Percentiles rank a stretch among this genome's conserved stretches.
These are phyloP conservation scores for Naganishia antarctica DNA, from an alignment of 768 basidiomycete species.

Conservation along the genomic window DNA sequence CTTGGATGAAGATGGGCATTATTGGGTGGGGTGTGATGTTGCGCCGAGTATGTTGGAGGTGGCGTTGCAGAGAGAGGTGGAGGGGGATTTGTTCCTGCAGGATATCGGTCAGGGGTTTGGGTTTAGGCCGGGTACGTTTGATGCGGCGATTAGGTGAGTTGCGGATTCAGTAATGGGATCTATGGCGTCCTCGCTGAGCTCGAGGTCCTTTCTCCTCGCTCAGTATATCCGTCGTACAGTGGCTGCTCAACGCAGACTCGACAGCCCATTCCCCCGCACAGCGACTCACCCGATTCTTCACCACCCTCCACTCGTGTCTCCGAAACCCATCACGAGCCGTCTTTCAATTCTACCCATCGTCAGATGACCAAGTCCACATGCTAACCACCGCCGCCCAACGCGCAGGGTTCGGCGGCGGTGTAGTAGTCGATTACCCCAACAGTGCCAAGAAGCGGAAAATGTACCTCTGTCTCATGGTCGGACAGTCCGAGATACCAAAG, in stretches of 20 bases:
- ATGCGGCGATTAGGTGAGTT: slow-evolving; percentile 85
- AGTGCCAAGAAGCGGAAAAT: slow-evolving; percentile 93
- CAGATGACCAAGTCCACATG: slow-evolving; percentile 92
- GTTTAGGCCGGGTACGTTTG: slow-evolving; percentile 92
- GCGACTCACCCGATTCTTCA: slow-evolving; percentile 70
- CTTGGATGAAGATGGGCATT: slow-evolving; percentile 84
- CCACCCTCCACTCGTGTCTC: slow-evolving; percentile 57
- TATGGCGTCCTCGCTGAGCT: no score
- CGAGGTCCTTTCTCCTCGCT: no score
- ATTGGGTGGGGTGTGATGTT: slow-evolving; percentile 91
- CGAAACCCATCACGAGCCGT: slow-evolving; percentile 68
- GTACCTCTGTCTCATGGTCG: slow-evolving; percentile 87
- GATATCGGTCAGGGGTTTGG: slow-evolving; percentile 98
- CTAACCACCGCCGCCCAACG: slow-evolving; percentile 88
- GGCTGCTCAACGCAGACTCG: slow-evolving; percentile 95
- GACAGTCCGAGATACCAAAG: slow-evolving; percentile 70
- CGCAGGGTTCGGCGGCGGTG: slow-evolving; percentile 92
- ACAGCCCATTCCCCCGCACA: slow-evolving; percentile 56
- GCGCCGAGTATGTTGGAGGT: slow-evolving; percentile 98
- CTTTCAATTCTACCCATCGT: slow-evolving; percentile 98
- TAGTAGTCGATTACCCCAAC: slow-evolving; percentile 96
- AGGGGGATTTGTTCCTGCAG: slow-evolving; percentile 91
- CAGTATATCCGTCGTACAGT: slow-evolving; percentile 97
- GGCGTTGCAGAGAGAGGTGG: slow-evolving; percentile 87
- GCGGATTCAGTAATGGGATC: slow-evolving; percentile 26